Base-by-base conservation (phyloP, 2,329 filamentous ascomycete species). In the Exserohilum turcica region DNA sequence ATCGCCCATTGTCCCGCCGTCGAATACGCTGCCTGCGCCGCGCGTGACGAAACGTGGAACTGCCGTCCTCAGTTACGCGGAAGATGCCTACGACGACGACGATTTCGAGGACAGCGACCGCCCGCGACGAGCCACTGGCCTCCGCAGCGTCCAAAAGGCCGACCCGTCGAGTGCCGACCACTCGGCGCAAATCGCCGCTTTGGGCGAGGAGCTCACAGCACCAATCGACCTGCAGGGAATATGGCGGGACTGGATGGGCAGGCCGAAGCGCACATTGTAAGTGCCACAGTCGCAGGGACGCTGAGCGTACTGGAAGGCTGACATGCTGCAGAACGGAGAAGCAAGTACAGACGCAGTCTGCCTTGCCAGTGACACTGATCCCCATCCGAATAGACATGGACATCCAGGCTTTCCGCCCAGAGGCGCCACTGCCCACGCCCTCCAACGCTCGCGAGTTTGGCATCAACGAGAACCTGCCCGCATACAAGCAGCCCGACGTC, bases 31-130 rank as follows among this genome's bases (percentile, higher is more conserved):
- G 2, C 87, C 86, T 19, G 84, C 88, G 33, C 79, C 90, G 65
- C 86, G 93, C 72, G 96, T 90, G n/a, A 97, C 94, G 7, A 97
- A 99, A 80, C 89, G 94, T 76, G 94, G 94, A 52, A 97, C 94
- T 2, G 94, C 91, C 29, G 90, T 93, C 59, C 94, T 97, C 77
- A 99, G 97, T 78, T 99, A 99, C 72, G 93, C 94, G 19, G 94
- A 99, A 73, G 93, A 97, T 73, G 92, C 92, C 40, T 96, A 88
- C 70, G 93, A 97, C 62, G 92, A 87, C 50, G 89, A 91, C 58
- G 87, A 89, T 43, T 89, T 91, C 58, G 88, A 91, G 49, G 81
- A 84, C 54, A 84, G 91, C 59, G 87, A 93, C 59, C 87, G 88
- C 2, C 89, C 83, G 37, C 79, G 86, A 57, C 79, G 85, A 52